Evolutionary conservation across 768 basidiomycete species (phyloP).

Genomic region (Chalciporus piperatus): DNA sequence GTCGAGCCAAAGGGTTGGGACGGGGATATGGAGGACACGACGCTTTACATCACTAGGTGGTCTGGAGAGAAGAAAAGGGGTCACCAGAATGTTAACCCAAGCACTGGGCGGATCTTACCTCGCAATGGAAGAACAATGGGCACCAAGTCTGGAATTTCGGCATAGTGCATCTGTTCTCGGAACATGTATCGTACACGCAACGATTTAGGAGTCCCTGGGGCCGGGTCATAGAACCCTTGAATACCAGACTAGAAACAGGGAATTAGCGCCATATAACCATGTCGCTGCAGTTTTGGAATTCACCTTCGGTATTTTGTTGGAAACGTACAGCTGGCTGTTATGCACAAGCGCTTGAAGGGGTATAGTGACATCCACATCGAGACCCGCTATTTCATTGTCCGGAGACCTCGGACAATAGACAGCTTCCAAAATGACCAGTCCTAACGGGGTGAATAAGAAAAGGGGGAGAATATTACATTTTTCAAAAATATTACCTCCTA

Average conservation of each 20-base stretch:
- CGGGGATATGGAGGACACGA: not conserved
- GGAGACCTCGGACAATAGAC: slow-evolving; percentile 60
- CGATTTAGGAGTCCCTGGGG: slow-evolving; percentile 66
- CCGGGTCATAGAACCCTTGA: slow-evolving; percentile 88
- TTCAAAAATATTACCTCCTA: slow-evolving; percentile 51
- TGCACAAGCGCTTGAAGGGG: slow-evolving; percentile 80
- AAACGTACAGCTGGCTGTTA: slow-evolving; percentile 74
- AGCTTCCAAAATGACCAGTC: slow-evolving; percentile 75
- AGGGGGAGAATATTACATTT: slow-evolving; percentile 1
- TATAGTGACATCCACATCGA: slow-evolving; percentile 73
- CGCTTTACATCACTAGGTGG: slow-evolving; percentile 26
- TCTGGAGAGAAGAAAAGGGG: slow-evolving; percentile 13
- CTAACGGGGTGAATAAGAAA: slow-evolving; percentile 37
- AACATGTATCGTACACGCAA: slow-evolving; percentile 77
- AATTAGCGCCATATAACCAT: slow-evolving; percentile 2
- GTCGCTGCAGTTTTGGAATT: not conserved
- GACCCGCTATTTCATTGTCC: slow-evolving; percentile 49
- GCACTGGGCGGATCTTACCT: slow-evolving; percentile 47
- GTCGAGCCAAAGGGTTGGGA: slow-evolving; percentile 4
- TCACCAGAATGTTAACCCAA: slow-evolving; percentile 1
- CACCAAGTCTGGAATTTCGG: slow-evolving; percentile 69
- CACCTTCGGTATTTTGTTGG: slow-evolving; percentile 75
- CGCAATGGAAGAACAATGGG: slow-evolving; percentile 71
- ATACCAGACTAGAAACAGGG: slow-evolving; percentile 52
- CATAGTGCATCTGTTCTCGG: slow-evolving; percentile 67